Evolutionary conservation across 2,329 filamentous ascomycete genomes (phyloP), one percentile per base, ranked within the genome.

Genomic region (Colletotrichum godetiae): DNA sequence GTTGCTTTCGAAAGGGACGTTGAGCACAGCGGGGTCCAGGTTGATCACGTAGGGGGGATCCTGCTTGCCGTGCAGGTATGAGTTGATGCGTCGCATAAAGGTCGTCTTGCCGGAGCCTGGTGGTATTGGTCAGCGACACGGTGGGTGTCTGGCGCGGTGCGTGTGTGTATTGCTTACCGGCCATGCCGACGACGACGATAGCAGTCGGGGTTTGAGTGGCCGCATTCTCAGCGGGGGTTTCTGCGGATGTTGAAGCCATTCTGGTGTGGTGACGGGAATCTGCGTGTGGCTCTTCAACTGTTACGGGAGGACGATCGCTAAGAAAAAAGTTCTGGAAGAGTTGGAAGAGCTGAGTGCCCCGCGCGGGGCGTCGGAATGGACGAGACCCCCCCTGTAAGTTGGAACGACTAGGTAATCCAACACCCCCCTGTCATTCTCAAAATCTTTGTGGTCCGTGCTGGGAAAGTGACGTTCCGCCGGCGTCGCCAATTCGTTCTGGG

Each of bases 11-110:
- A 98, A 99, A 3, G 97, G 97, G 7, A 98, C 94, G 77, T 93
- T 94, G 79, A 95, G 90, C 10, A 99, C 97, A 53, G 97, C 97
- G 1, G 97, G 97, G 81, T 99, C 97, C 75, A 99, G 93, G 83
- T 99, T 99, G 81, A 99, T 92, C 72, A 98, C 95, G 82, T 99
- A 99, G 5, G 97, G 97, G 1, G 95, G 92, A 22, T 92, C 90
- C 72, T 92, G 91, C 79, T 95, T 90, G 5, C 89, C 89, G 81
- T 98, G 96, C 4, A 99, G 92, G 81, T 99, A 90, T 0, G 96
- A 93, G 82, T 98, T 98, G 79, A 99, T 97, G 79, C 97, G 92
- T 82, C 98, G 96, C 96, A 99, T 98, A 81, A 99, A 99, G 0
- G 97, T 99, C n/a, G 97, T 99, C 87, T 99, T 99, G 79, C 97